These are phyloP conservation scores for Quercus phellos DNA, from an alignment of 331 rosid species.

Conservation along the genomic window DNA sequence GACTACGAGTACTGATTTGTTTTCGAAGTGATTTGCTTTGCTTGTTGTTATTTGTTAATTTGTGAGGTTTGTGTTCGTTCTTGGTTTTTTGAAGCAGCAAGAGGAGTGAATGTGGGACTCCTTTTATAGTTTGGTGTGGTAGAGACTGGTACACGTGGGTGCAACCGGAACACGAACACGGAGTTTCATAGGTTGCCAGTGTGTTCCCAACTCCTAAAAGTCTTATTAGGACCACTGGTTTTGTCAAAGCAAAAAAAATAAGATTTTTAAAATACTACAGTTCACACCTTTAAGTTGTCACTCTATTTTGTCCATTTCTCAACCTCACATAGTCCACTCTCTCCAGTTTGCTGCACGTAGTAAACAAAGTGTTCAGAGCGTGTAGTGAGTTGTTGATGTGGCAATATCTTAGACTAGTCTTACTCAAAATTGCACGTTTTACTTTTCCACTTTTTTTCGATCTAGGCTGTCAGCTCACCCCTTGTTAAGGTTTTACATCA, in stretches of 20 bases:
- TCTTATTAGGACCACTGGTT: no score
- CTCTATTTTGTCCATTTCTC: no score
- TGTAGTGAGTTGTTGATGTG: not conserved
- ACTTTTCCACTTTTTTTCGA: not conserved
- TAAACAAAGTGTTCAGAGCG: not conserved
- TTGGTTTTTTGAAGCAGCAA: no score
- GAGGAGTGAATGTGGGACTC: not conserved
- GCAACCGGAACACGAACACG: constrained; percentile 31
- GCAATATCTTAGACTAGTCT: not conserved
- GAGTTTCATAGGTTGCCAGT: not conserved
- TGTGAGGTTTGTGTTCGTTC: no score
- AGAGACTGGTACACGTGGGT: constrained; percentile 11
- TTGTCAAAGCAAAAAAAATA: no score
- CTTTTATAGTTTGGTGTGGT: not conserved
- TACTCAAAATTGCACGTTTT: not conserved
- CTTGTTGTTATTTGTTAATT: no score
- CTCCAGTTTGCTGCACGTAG: not conserved
- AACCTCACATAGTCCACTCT: no score
- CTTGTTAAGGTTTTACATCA: not conserved
- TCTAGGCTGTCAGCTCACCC: not conserved
- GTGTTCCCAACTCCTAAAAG: no score
- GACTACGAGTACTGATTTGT: not conserved
- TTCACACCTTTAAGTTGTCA: no score
- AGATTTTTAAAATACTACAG: no score
- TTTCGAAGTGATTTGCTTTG: no score